Evolutionary conservation across 768 basidiomycete species (phyloP).

Genomic region (Clitopilus passeckerianus): DNA sequence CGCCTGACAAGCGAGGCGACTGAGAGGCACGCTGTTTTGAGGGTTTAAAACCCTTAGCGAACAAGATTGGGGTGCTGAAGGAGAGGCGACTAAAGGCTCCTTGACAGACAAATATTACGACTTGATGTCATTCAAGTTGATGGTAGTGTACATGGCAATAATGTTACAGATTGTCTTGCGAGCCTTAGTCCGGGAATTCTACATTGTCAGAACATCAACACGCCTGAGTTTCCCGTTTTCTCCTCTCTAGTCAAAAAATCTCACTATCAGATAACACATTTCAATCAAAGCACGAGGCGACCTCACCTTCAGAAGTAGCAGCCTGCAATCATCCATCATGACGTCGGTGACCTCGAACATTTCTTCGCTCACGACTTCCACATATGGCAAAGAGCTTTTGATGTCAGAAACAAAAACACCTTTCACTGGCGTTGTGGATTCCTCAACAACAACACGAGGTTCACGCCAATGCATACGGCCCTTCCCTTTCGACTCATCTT

Average conservation of each 20-base stretch:
- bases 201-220: slow-evolving; percentile 43
- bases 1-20: neutral
- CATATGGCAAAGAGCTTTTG: slow-evolving; percentile 43
- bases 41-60: neutral
- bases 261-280: neutral
- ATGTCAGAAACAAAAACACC: slow-evolving; percentile 45
- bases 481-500: slow-evolving; percentile 19
- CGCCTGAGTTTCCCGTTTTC: slow-evolving; percentile 30
- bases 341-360: slow-evolving; percentile 47
- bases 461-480: slow-evolving; percentile 21
- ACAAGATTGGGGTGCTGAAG: neutral
- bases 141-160: neutral
- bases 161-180: neutral
- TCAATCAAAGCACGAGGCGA: slow-evolving; percentile 4
- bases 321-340: slow-evolving; percentile 51
- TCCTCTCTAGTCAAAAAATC: slow-evolving; percentile 24
- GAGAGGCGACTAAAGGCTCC: slow-evolving; percentile 1
- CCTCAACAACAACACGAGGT: slow-evolving; percentile 31
- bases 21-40: neutral
- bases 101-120: neutral
- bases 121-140: neutral
- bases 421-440: slow-evolving; percentile 35
- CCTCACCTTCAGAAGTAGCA: slow-evolving; percentile 44
- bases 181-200: slow-evolving; percentile 6
- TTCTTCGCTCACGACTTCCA: slow-evolving; percentile 44